A percentile compares a stretch with the other conserved stretches of the same genome.
Conservation (phyloP, 208 protist genomes). For the Porcisia deanei region DNA sequence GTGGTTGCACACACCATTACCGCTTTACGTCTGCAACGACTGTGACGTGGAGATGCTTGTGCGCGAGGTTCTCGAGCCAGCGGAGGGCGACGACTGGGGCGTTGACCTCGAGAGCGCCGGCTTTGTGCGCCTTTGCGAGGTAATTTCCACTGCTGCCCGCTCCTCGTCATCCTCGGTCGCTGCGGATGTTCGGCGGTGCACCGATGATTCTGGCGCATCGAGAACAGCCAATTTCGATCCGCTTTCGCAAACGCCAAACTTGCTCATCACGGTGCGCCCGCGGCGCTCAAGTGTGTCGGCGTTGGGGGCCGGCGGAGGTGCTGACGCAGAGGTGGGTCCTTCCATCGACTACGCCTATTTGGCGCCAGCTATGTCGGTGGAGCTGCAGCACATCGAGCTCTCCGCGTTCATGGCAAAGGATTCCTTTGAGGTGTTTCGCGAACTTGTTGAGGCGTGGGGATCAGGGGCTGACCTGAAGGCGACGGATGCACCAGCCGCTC, state of each 20-base stretch:
- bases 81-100: constrained; percentile 34
- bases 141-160: constrained; percentile 20
- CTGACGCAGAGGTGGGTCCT: background rate
- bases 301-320: background rate
- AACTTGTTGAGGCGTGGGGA: constrained; percentile 33
- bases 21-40: constrained; percentile 44
- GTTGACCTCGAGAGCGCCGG: constrained; percentile 36
- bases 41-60: constrained; percentile 37
- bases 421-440: constrained; percentile 42
- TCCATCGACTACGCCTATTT: background rate
- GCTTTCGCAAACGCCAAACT: constrained; percentile 3
- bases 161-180: background rate
- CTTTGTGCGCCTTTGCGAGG: constrained; percentile 37
- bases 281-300: background rate
- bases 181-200: background rate
- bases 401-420: constrained; percentile 60
- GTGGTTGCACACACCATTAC: constrained; percentile 28
- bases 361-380: constrained; percentile 36
- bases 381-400: constrained; percentile 43
- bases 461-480: constrained; percentile 34
- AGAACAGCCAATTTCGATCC: background rate
- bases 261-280: constrained; percentile 5
- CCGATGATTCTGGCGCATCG: background rate
- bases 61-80: constrained; percentile 25
- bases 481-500: constrained; percentile 40